Conservation (phyloP, 768 basidiomycete species). For the Lactifluus subvellereus region DNA sequence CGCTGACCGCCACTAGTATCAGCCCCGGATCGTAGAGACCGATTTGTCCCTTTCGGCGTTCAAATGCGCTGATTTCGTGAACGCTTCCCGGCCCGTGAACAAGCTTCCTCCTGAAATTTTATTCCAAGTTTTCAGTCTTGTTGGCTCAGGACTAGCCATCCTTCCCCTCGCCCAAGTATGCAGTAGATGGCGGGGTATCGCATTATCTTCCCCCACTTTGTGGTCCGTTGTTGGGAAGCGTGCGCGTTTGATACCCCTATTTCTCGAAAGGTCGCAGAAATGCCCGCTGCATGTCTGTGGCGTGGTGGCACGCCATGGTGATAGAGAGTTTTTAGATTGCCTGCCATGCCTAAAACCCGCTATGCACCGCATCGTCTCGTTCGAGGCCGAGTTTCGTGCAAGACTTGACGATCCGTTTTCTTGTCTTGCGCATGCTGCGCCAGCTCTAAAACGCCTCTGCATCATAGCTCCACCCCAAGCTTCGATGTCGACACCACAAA, state of each 20-base stretch:
- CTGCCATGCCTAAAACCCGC: neutral
- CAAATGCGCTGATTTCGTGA: neutral
- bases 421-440: neutral
- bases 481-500: neutral
- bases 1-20: neutral
- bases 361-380: neutral
- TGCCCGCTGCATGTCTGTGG: neutral
- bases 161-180: neutral
- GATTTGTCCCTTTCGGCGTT: neutral
- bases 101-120: neutral
- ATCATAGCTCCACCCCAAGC: neutral
- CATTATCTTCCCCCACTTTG: neutral
- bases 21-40: neutral
- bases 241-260: conserved; percentile 3
- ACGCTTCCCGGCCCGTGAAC: neutral
- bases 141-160: neutral
- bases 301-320: neutral
- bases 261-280: conserved; percentile 2
- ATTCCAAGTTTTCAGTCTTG: neutral
- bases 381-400: neutral
- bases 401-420: neutral
- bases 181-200: neutral
- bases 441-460: neutral
- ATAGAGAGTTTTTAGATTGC: neutral
- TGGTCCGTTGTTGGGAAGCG: neutral